Base-by-base conservation (phyloP, 2,329 filamentous ascomycete genomes). In the Xylaria polymorpha region DNA sequence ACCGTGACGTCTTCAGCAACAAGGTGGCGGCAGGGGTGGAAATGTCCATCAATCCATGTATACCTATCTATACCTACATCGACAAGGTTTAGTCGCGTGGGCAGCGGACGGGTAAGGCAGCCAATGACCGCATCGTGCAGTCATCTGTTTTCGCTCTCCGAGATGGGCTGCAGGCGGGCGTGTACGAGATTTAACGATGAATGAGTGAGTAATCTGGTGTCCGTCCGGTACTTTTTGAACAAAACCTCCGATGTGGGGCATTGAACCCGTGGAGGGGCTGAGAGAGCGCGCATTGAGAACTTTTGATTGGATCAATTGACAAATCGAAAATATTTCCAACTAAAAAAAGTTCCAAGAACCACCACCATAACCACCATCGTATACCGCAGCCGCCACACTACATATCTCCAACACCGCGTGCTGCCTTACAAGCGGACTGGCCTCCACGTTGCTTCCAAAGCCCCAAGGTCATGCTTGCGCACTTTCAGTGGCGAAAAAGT, bases 251-350 rank as follows among this genome's bases (percentile, higher is more conserved):
- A 59, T 59, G 39, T 46, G 41, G 57, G 57, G 48, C 14, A 20
- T 37, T 12, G 43, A 41, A 41, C 46, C 32, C 57, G 25, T 68
- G 50, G 66, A 57, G 66, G 56, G 62, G 62, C 43, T 39, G 8
- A 32, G 22, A 32, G 48, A 18, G 48, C 14, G 12, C 25, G 25
- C 48, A 51, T 57, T n/a, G 7, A 22, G 41, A 37, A 39, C 61
- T 55, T 50, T n/a, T 71, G 66, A 71, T 71, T 68, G 68, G 68
- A 20, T 15, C 32, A 63, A 63, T 60, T 60, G 46, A 35, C 41
- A 37, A 15, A 44, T 51, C 50, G 29, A 62, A 68, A 66, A 66
- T 64, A 65, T 68, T 68, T 59, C 60, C 10, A 60, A 48, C 61
- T 57, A 61, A 67, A 70, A 58, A 68, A 69, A 64, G 60, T 62